Base-by-base conservation (phyloP, 345 rosid genomes). In the Eucalyptus sp. region DNA sequence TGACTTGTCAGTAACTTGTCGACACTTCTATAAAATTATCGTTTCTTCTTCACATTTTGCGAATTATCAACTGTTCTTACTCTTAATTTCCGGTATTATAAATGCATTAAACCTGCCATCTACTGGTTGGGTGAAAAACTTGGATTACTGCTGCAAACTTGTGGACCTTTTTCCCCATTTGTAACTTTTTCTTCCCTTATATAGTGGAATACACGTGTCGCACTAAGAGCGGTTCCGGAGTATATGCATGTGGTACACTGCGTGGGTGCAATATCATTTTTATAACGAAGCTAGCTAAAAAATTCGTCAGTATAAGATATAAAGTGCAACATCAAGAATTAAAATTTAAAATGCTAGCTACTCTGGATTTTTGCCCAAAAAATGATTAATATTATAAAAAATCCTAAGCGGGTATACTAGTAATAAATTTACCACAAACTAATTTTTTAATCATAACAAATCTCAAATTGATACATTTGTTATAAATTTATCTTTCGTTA, bases 381-480 rank as follows among this genome's bases (percentile, higher is more conserved):
- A 51, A 51, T 1, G 54, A 16, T 51, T 51, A 51, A 51, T 51
- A 51, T 7, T 51, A 51, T 51, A 51, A 51, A 50, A 16, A 51
- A 50, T 50, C 52, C 52, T 16, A 50, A 50, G 3, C 20, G 1
- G 3, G 7, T 50, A 50, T 7, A 50, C 3, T 50, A 15, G 1
- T 50, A 3, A 50, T 50, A 50, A 50, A 50, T 50, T 50, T 50
- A 50, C 3, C 8, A 6, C 3, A 50, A 50, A 50, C 3, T 16
- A 50, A 15, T 50, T 15, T 50, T 14, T 50, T 16, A 50, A 50
- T 1, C 0, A 3, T 50, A 50, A 50, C 20, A 50, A 50, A 50
- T 16, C 20, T 3, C 7, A 50, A 50, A 15, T 50, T 0, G 18
- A 0, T 15, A 16, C 8, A 50, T 50, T 50, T 50, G 0, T 50